Percentiles rank a stretch among this genome's conserved stretches.
Evolutionary conservation across 305 asterid genomes (phyloP).

Genomic region (Fraxinus ornus): DNA sequence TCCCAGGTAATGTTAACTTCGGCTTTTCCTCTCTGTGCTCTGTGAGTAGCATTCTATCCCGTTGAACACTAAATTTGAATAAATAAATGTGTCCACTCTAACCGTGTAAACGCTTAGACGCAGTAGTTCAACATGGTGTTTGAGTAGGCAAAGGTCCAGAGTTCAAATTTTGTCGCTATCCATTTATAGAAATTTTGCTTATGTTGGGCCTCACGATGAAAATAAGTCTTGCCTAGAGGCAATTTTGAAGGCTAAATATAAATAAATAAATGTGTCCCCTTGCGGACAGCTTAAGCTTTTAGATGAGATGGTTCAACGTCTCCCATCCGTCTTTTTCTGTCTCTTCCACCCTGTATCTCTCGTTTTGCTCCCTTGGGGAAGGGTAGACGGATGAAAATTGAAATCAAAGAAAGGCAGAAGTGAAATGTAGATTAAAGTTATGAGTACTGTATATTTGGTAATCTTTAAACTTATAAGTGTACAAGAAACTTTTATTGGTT

Average conservation of each 20-base stretch:
- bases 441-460: constrained; percentile 2
- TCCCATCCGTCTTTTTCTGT: background rate
- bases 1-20: constrained; percentile 45
- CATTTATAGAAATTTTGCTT: background rate
- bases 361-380: background rate
- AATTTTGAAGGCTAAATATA: background rate
- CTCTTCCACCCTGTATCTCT: background rate
- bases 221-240: background rate
- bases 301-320: background rate
- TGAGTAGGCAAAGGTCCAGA: background rate
- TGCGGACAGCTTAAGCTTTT: background rate
- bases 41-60: background rate
- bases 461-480: background rate
- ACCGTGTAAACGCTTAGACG: background rate
- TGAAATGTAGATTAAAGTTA: background rate
- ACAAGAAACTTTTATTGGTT: constrained; percentile 12
- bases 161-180: background rate
- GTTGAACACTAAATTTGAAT: background rate
- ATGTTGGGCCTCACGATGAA: background rate
- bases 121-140: background rate
- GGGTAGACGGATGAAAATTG: background rate
- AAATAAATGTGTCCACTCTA: background rate
- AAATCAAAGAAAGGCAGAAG: background rate
- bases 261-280: background rate
- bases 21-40: constrained; percentile 13